Percentiles rank a stretch among this genome's conserved stretches.
These are phyloP conservation scores for Verticillium zaregamsianum DNA, from an alignment of 2,329 filamentous ascomycete species.

Conservation along the genomic window DNA sequence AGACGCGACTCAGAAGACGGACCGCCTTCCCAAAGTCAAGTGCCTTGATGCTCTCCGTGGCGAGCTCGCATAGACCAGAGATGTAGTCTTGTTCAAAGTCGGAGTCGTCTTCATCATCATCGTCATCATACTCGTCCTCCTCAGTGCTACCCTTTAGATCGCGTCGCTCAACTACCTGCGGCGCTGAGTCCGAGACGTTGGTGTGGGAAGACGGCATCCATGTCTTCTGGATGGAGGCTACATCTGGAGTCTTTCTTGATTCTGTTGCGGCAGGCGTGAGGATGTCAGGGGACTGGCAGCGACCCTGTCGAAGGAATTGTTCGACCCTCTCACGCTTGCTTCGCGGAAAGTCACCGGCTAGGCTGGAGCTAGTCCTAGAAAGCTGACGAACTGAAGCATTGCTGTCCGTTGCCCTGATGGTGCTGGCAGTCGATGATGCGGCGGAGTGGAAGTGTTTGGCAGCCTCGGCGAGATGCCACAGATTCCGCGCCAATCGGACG, in stretches of 20 bases:
- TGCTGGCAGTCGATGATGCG: conserved; percentile 17
- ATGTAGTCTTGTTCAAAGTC: conserved; percentile 6
- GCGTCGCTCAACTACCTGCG: not conserved
- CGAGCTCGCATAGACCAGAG: conserved; percentile 17
- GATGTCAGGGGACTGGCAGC: not conserved
- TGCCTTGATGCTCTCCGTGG: conserved; percentile 19
- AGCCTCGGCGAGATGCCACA: conserved; percentile 17
- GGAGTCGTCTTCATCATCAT: not conserved
- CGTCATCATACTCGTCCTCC: conserved; percentile 1
- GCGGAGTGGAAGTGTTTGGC: conserved; percentile 18
- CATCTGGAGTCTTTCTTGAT: not conserved
- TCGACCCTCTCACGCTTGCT: conserved; percentile 13
- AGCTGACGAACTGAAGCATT: conserved; percentile 2
- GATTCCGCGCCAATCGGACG: conserved; percentile 11
- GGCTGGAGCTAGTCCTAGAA: conserved; percentile 5
- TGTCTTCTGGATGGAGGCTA: not conserved
- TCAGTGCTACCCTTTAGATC: not conserved
- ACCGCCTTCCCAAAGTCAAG: conserved; percentile 12
- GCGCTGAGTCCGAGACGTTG: not conserved
- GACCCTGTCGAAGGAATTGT: conserved; percentile 5
- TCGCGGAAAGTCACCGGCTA: conserved; percentile 10
- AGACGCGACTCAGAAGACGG: conserved; percentile 3
- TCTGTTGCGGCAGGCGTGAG: not conserved
- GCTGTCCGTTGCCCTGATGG: conserved; percentile 7
- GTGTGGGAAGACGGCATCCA: not conserved